A percentile compares a stretch with the other conserved stretches of the same genome.
Conservation (phyloP, 805 yeast species). For the Hanseniaspora clermontiae region DNA sequence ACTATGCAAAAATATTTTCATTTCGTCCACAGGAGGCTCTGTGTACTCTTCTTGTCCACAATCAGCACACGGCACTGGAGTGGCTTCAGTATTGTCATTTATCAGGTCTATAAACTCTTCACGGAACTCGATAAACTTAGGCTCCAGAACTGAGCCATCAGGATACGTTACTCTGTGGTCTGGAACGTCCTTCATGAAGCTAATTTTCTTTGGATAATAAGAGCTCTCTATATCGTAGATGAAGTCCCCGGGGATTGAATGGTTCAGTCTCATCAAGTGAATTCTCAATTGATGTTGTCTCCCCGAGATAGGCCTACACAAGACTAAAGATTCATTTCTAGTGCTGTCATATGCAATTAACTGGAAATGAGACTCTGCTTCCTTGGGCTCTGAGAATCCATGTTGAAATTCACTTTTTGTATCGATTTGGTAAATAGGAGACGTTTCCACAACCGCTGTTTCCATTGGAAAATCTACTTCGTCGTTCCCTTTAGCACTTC, state of each 20-base stretch:
- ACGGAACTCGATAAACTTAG: slow-evolving; percentile 17
- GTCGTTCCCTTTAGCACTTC: slow-evolving; percentile 13
- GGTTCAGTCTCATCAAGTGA: slow-evolving; percentile 73
- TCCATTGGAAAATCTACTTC: slow-evolving; percentile 9
- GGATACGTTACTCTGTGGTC: slow-evolving; percentile 11
- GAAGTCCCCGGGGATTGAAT: slow-evolving; percentile 84
- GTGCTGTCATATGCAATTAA: slow-evolving; percentile 49
- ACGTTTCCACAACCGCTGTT: slow-evolving; percentile 15
- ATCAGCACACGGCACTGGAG: slow-evolving; percentile 19
- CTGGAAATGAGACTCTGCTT: slow-evolving; percentile 57
- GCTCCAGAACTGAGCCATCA: slow-evolving; percentile 18
- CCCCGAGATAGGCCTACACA: slow-evolving; percentile 83
- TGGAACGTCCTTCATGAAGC: slow-evolving; percentile 17
- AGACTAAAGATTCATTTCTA: slow-evolving; percentile 41
- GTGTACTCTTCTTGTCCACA: slow-evolving; percentile 21
- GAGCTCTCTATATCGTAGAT: slow-evolving; percentile 32
- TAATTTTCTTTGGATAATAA: slow-evolving; percentile 20
- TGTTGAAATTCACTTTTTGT: slow-evolving; percentile 54
- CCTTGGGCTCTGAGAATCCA: slow-evolving; percentile 34
- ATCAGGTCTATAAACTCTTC: slow-evolving; percentile 26
- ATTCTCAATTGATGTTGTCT: slow-evolving; percentile 92
- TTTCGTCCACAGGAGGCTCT: slow-evolving; percentile 21
- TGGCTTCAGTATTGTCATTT: slow-evolving; percentile 22
- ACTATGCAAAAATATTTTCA: slow-evolving; percentile 27
- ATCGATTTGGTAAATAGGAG: slow-evolving; percentile 54